These are phyloP conservation scores for Asterophora parasitica DNA, from an alignment of 768 basidiomycete genomes.

Conservation along the genomic window DNA sequence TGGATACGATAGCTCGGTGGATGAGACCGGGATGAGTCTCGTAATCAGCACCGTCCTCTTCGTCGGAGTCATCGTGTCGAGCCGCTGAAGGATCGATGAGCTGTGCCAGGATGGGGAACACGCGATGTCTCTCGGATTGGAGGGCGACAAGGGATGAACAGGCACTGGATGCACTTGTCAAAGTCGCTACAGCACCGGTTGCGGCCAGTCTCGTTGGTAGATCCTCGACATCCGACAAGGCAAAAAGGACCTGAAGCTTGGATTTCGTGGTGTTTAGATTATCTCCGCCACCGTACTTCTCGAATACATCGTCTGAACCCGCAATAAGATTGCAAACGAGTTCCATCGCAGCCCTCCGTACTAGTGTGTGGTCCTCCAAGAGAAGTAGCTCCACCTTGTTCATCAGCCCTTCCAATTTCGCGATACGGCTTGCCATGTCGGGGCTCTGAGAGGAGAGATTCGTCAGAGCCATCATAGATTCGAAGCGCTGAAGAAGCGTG, in stretches of 20 bases:
- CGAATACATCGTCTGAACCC: slow-evolving; percentile 72
- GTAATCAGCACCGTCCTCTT: slow-evolving; percentile 29
- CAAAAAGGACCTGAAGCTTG: slow-evolving; percentile 77
- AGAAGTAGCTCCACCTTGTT: slow-evolving; percentile 68
- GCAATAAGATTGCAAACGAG: slow-evolving; percentile 87
- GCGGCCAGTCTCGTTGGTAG: slow-evolving; percentile 83
- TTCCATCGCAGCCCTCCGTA: slow-evolving; percentile 86
- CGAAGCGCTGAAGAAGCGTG: slow-evolving; percentile 80
- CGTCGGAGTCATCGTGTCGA: slow-evolving; percentile 26
- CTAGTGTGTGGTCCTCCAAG: slow-evolving; percentile 75
- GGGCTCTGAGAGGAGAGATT: slow-evolving; percentile 82
- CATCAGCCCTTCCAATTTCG: slow-evolving; percentile 53
- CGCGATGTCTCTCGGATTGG: slow-evolving; percentile 58
- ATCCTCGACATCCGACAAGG: slow-evolving; percentile 86
- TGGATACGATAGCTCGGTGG: slow-evolving; percentile 75
- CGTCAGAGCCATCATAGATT: slow-evolving; percentile 93
- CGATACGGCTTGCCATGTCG: slow-evolving; percentile 62
- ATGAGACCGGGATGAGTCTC: slow-evolving; percentile 56
- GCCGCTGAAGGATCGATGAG: slow-evolving; percentile 57
- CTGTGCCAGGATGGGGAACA: slow-evolving; percentile 60
- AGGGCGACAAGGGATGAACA: slow-evolving; percentile 61
- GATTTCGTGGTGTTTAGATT: slow-evolving; percentile 37
- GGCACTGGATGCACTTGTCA: slow-evolving; percentile 58
- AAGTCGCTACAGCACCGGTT: slow-evolving; percentile 80
- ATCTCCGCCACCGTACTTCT: slow-evolving; percentile 55